Evolutionary conservation across 148 eudicot genomes (phyloP), one percentile per base, ranked within the genome.

Genomic region (Pharnaceum exiguum): DNA sequence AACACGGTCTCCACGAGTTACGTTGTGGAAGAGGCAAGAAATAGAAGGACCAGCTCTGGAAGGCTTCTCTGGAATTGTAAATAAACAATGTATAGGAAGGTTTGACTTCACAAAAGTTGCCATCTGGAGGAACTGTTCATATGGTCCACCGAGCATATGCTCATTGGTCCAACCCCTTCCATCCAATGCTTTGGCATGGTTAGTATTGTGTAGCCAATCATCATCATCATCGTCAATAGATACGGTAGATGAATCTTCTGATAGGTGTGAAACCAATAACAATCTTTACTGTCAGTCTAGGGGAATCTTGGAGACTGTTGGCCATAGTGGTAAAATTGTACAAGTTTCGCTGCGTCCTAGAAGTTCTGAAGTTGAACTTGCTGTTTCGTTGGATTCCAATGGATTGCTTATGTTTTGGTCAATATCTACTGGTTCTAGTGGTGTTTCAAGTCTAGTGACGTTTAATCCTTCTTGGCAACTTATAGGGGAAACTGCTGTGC

Each of bases 351-450:
- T 94, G 71, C 96, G 78, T 70, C 86, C 91, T 25, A 65, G 44
- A 59, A 36, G 57, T 55, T 61, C 51, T 56, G 81, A 78, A 61
- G 62, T 58, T 71, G 75, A 79, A 59, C 64, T 88, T 60, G 87
- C 89, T 68, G 91, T 70, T 71, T 94, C 99, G 57, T 70, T 94
- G 70, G 95, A 94, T 70, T 60, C 77, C 40, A 67, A 80, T 71
- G 99, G 96, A 33, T 55, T 67, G 67, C 76, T 89, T 48, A 46
- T 89, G 18, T 80, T 94, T 48, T 94, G 99, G 99, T 83, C 89
- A 56, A 59, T 79, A 60, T 60, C 85, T 51, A 51, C 59, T 40
- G 57, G 50, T 70, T 70, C 78, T 65, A 74, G 50, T 69, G 55
- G 76, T 49, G 61, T 84, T 52, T 56, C 79, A 15, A 79, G 85